Conservation (phyloP, 345 rosid genomes). For the Laguncularia racemosa region DNA sequence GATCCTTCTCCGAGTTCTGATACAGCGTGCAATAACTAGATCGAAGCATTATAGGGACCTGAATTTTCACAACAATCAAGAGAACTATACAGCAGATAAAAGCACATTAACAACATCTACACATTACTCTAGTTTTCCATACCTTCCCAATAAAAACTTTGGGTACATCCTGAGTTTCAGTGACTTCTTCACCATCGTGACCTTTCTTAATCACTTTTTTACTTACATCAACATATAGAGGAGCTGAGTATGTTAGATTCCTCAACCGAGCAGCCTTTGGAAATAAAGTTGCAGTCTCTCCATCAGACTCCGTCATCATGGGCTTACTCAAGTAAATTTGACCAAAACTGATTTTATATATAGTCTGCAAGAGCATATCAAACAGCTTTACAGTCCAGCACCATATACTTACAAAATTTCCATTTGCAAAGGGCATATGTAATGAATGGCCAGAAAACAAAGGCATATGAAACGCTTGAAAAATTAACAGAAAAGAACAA, state of each 20-base stretch:
- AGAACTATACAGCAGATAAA: not conserved
- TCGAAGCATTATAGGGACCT: conserved; percentile 99
- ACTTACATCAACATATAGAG: conserved; percentile 85
- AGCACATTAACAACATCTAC: not conserved
- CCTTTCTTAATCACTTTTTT: conserved; percentile 94
- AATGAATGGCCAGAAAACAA: too few relatives aligned
- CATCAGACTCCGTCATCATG: conserved; percentile 99
- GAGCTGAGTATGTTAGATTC: conserved; percentile 93
- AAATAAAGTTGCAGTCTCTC: conserved; percentile 92
- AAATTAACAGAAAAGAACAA: too few relatives aligned
- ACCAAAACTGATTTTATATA: conserved; percentile 89
- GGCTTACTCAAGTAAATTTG: conserved; percentile 98
- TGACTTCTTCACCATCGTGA: conserved; percentile 98
- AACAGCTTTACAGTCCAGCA: not conserved
- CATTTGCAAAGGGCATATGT: too few relatives aligned
- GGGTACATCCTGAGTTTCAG: conserved; percentile 84
- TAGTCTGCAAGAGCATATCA: conserved; percentile 55
- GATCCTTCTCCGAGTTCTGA: conserved; percentile 94
- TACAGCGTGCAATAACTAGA: conserved; percentile 83
- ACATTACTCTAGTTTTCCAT: not conserved
- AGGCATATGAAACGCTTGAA: too few relatives aligned
- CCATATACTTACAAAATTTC: too few relatives aligned
- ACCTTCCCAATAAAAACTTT: conserved; percentile 98
- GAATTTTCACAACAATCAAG: conserved; percentile 6
- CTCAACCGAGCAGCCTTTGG: conserved; percentile 98